Evolutionary conservation across 2,329 filamentous ascomycete genomes (phyloP).

Genomic region (Verticillium tricorpus): DNA sequence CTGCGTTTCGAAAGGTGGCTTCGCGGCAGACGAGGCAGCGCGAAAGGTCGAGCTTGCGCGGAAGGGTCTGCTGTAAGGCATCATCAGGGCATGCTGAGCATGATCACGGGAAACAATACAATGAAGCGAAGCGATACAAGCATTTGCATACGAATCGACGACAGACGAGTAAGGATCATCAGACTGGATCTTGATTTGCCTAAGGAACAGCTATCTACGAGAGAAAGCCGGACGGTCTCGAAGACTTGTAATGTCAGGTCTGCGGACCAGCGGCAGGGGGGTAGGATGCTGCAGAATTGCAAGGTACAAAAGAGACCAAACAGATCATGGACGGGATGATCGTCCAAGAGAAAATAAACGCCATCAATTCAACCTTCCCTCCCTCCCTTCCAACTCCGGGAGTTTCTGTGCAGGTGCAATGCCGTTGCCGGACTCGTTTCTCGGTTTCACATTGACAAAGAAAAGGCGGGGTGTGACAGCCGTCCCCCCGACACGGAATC

Average conservation of each 20-base stretch:
- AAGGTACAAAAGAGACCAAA: background rate
- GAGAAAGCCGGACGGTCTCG: background rate
- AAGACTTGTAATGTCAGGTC: background rate
- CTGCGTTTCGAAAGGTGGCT: constrained; percentile 72
- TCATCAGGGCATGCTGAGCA: background rate
- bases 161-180: background rate
- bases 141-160: background rate
- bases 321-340: background rate
- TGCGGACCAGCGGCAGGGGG: background rate
- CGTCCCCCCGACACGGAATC: constrained; percentile 5
- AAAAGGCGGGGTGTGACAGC: too few relatives aligned
- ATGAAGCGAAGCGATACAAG: background rate
- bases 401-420: constrained; percentile 1
- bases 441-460: constrained; percentile 8
- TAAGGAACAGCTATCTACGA: background rate
- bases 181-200: background rate
- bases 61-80: constrained; percentile 64
- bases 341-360: background rate
- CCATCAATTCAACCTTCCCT: constrained; percentile 13
- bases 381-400: constrained; percentile 4
- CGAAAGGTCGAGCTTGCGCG: constrained; percentile 76
- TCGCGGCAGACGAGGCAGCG: constrained; percentile 64
- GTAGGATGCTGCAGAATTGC: background rate
- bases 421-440: constrained; percentile 13
- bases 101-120: background rate